Conservation (phyloP, 257 asterid genomes). For the Solanum phureja region DNA sequence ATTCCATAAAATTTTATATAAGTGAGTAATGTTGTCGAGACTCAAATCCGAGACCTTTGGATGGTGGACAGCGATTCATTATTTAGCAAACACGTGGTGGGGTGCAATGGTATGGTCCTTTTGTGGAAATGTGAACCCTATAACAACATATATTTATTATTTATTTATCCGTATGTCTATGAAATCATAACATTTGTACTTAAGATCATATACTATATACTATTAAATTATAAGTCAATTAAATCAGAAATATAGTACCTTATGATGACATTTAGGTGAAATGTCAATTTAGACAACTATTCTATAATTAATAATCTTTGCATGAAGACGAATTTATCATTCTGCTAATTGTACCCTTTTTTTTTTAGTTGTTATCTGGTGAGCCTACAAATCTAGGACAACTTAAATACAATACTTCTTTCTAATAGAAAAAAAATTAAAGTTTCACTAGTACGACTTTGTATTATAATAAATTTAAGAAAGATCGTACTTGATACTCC, state of each 20-base stretch:
- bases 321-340: background rate
- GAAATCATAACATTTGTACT: background rate
- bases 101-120: background rate
- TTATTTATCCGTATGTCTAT: no score
- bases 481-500: background rate
- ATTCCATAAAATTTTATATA: background rate
- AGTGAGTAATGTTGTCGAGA: no score
- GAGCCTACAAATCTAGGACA: background rate
- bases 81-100: background rate
- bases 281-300: background rate
- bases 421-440: background rate
- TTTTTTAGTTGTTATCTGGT: background rate
- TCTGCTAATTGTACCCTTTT: background rate
- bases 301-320: background rate
- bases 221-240: background rate
- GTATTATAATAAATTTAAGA: background rate
- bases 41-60: no score
- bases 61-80: background rate
- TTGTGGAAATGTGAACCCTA: no score
- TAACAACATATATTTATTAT: no score
- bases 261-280: background rate
- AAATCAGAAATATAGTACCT: background rate
- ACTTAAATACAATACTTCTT: background rate
- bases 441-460: background rate
- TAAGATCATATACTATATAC: background rate